These are phyloP conservation scores for Aspergillus felis DNA, from an alignment of 2,329 filamentous ascomycete species.

Conservation along the genomic window DNA sequence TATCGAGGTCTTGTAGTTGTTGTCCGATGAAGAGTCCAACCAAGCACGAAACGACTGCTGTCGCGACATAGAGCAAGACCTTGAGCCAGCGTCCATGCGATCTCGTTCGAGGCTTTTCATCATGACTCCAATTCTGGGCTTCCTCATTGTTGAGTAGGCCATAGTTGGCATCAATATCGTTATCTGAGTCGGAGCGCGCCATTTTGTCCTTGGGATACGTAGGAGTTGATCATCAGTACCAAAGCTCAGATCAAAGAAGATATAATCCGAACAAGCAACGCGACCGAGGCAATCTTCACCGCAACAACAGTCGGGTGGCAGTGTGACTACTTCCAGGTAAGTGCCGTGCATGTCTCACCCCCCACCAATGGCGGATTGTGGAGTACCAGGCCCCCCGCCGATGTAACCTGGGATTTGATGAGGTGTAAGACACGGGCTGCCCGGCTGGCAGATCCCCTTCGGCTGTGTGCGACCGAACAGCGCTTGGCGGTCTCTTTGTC, in stretches of 20 bases:
- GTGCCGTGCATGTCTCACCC: neutral
- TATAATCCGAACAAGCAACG: neutral
- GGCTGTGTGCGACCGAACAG: neutral
- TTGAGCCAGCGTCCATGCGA: constrained; percentile 2
- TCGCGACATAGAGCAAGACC: constrained; percentile 11
- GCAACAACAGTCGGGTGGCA: neutral
- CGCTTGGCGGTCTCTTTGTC: constrained; percentile 1
- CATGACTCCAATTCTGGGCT: constrained; percentile 1
- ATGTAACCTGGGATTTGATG: neutral
- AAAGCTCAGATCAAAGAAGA: neutral
- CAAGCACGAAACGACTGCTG: constrained; percentile 17
- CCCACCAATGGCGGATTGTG: neutral
- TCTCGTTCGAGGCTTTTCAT: neutral
- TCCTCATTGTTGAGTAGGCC: constrained; percentile 6
- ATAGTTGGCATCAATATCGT: neutral
- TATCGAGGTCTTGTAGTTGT: constrained; percentile 13
- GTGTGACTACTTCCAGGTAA: neutral
- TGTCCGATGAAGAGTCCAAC: constrained; percentile 13
- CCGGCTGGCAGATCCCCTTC: neutral
- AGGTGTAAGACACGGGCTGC: neutral
- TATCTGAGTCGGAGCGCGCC: neutral
- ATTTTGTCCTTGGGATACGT: neutral
- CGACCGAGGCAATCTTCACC: neutral
- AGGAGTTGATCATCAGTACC: neutral
- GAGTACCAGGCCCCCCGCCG: neutral